Percentiles rank a stretch among this genome's conserved stretches.
Conservation (phyloP, 352 stramenopile species). For the Pythium chondricola region DNA sequence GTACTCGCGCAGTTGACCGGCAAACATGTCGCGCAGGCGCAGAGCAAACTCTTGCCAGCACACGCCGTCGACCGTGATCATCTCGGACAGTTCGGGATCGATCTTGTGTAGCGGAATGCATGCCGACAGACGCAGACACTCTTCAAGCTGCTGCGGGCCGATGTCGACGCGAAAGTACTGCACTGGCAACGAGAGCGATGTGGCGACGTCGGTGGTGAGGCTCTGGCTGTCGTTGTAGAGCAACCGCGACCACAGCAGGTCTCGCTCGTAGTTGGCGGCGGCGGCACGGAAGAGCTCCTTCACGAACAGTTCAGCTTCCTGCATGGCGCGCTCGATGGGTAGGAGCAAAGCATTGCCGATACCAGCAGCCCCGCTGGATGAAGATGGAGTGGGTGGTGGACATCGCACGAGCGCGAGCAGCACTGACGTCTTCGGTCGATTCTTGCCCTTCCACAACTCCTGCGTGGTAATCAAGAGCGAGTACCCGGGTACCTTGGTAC, state of each 20-base stretch:
- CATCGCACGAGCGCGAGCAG: conserved; percentile 67
- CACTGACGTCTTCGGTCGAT: conserved; percentile 54
- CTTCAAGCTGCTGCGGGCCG: conserved; percentile 74
- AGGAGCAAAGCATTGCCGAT: conserved; percentile 44
- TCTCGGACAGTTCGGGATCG: conserved; percentile 63
- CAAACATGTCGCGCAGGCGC: conserved; percentile 70
- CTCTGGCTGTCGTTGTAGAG: conserved; percentile 61
- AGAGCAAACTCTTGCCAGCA: conserved; percentile 76
- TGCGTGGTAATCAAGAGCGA: conserved; percentile 78
- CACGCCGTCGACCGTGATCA: conserved; percentile 59
- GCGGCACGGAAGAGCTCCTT: conserved; percentile 76
- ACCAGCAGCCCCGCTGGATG: too few species aligned
- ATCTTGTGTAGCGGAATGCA: conserved; percentile 73
- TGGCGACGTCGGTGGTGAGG: conserved; percentile 42
- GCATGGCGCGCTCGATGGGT: conserved; percentile 52
- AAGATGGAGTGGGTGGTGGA: conserved; percentile 17
- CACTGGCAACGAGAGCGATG: conserved; percentile 37
- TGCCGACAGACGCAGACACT: conserved; percentile 75
- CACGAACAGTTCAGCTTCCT: conserved; percentile 71
- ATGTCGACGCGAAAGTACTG: conserved; percentile 71
- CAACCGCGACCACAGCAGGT: conserved; percentile 80
- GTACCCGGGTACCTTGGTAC: conserved; percentile 33
- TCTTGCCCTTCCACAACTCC: conserved; percentile 36
- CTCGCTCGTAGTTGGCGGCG: conserved; percentile 76
- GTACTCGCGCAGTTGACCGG: conserved; percentile 78